Base-by-base conservation (phyloP, 441 rosid species). In the Arabidopsis lyrata region DNA sequence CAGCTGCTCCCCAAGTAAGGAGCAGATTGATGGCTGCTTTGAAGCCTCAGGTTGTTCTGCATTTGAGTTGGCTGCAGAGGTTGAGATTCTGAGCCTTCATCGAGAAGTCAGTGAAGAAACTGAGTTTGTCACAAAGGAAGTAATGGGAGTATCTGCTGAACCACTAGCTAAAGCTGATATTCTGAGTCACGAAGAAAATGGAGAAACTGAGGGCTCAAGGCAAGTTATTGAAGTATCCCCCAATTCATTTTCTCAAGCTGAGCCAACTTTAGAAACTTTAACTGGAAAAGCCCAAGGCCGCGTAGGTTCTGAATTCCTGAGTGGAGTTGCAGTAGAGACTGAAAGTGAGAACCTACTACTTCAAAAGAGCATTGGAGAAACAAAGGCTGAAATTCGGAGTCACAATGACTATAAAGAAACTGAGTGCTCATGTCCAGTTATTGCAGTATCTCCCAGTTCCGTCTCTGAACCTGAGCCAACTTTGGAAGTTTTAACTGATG, bases 11-110 rank as follows among this genome's bases (percentile, higher is more conserved):
- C 62, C 39, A 14, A 49, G 63, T 49, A 57, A 48, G 31, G 52
- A 29, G 53, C 59, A 66, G 5, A 60, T 32, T 72, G 68, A 49
- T 45, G 74, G 57, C 44, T 70, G 54, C 72, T 38, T 50, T 50
- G 72, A 65, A 27, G 41, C 29, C 41, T 59, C 68, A 16, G 64
- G 49, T 34, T 70, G 57, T 59, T 20, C 44, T 18, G 16, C 54
- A 38, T 31, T 49, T 42, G 73, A 77, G 24, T 52, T 72, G 59
- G 69, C 68, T 65, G 14, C 63, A 60, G 59, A 70, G 61, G 55
- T 34, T 56, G 62, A 39, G 62, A 63, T 13, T 63, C 48, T 56
- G 63, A 42, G 58, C 64, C 22, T 57, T 48, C 1, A n/a, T 31
- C 54, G 8, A 20, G 76, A 56, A 36, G 44, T 54, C 53, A 18